Conservation (phyloP, 2,329 filamentous ascomycete genomes). For the Colletotrichum cuscutae region DNA sequence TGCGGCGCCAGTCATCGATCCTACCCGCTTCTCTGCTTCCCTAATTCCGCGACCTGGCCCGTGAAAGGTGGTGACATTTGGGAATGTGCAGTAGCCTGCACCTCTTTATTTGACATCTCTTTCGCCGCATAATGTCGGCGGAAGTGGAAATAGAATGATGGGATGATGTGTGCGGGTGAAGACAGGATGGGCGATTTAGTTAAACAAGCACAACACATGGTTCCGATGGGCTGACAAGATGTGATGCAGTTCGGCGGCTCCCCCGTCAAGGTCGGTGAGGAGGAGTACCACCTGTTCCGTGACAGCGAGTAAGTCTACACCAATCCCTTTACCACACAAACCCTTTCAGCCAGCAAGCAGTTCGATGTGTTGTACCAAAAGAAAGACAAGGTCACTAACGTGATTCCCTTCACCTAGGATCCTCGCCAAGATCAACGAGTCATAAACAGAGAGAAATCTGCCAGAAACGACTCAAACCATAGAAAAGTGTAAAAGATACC, state of each 20-base stretch:
- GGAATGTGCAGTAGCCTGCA: background rate
- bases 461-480: background rate
- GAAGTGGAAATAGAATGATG: background rate
- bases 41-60: too few relatives aligned
- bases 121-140: background rate
- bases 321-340: background rate
- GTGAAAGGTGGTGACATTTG: background rate
- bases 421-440: constrained; percentile 99
- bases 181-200: too few relatives aligned
- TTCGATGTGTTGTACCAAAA: background rate
- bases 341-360: background rate
- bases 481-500: constrained; percentile 41
- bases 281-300: constrained; percentile 95
- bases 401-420: constrained; percentile 66
- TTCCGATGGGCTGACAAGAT: constrained; percentile 10
- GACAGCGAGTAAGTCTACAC: constrained; percentile 88
- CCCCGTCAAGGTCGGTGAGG: constrained; percentile 96
- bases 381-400: constrained; percentile 32
- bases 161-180: background rate
- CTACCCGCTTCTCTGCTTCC: background rate
- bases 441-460: background rate
- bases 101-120: background rate
- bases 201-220: background rate
- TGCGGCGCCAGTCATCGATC: background rate
- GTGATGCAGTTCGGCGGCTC: constrained; percentile 85